Evolutionary conservation across 2,329 filamentous ascomycete species (phyloP).

Genomic region (Aspergillus bombycis): DNA sequence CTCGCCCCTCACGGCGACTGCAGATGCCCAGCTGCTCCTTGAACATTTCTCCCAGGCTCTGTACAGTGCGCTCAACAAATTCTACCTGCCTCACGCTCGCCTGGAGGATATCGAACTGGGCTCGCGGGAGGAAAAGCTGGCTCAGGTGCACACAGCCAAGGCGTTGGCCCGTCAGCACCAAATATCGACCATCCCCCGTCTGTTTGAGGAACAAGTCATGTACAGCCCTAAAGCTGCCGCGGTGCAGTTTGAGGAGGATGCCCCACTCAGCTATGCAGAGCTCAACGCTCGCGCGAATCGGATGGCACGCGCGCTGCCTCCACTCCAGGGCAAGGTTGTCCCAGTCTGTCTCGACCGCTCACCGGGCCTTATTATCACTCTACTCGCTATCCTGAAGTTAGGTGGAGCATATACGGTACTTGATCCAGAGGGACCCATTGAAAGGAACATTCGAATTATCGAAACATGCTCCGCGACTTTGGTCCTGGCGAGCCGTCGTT

Average conservation of each 20-base stretch:
- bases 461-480: not conserved
- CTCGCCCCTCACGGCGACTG: too few relatives aligned
- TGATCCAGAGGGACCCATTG: slow-evolving; percentile 16
- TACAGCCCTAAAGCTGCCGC: slow-evolving; percentile 5
- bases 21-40: too few relatives aligned
- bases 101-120: too few relatives aligned
- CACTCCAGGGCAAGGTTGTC: slow-evolving; percentile 5
- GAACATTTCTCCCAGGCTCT: too few relatives aligned
- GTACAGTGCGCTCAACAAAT: too few relatives aligned
- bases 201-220: slow-evolving; percentile 13
- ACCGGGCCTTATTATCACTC: slow-evolving; percentile 9
- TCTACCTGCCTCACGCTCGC: too few relatives aligned
- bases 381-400: slow-evolving; percentile 19
- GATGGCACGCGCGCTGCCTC: slow-evolving; percentile 6
- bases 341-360: slow-evolving; percentile 16
- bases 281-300: slow-evolving; percentile 12
- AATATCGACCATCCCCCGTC: too few relatives aligned
- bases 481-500: not conserved
- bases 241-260: slow-evolving; percentile 14
- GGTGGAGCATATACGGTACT: slow-evolving; percentile 19
- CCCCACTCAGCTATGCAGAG: slow-evolving; percentile 12
- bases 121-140: too few relatives aligned
- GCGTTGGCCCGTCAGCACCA: too few relatives aligned
- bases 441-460: slow-evolving; percentile 12
- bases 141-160: too few relatives aligned